Evolutionary conservation across 768 basidiomycete genomes (phyloP), one percentile per base, ranked within the genome.

Genomic region (Suillus bovinus): DNA sequence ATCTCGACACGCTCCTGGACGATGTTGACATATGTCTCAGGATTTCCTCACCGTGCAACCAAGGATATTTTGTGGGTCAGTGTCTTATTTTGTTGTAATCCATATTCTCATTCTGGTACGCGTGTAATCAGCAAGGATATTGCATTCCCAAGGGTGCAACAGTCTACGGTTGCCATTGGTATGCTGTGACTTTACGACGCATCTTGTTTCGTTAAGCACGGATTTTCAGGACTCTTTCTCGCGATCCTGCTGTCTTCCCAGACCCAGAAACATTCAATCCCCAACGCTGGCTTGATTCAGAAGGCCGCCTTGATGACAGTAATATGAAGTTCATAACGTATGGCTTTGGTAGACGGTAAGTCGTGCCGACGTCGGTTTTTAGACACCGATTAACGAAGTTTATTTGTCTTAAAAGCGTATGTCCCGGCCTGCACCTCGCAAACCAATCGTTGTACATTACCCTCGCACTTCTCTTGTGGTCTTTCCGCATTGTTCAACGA

Each of bases 11-110:
- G 33, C 17, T 36, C n/a, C 16, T 61, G 2, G 50, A 62, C 31
- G 29, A 22, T 54, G 8, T 2, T 50, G 17, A 52, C 46, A 34
- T 62, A 1, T 27, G 20, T n/a, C 16, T 13, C 31, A 68, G 86
- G 86, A 0, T 84, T 87, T 56, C 76, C 84, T 0, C 88, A 89
- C 63, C 80, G 81, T 58, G 81, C 87, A 0, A 88, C 82, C 1
- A 82, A 81, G 59, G 87, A 89, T 62, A 80, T 90, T 46, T 69
- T 84, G 22, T 88, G 84, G 82, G 85, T 84, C 10, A 34, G 60
- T 17, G 6, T 16, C 33, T 54, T 24, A 16, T 22, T 54, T 54
- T 14, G n/a, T 24, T 9, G 53, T 54, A 54, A 33, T 1, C 53
- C 33, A 22, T n/a, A n/a, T 24, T 54, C 53, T 54, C n/a, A 54